Evolutionary conservation across 176 grass and related monocot species (phyloP), one percentile per base, ranked within the genome.

Genomic region (Triticum dicoccoides): DNA sequence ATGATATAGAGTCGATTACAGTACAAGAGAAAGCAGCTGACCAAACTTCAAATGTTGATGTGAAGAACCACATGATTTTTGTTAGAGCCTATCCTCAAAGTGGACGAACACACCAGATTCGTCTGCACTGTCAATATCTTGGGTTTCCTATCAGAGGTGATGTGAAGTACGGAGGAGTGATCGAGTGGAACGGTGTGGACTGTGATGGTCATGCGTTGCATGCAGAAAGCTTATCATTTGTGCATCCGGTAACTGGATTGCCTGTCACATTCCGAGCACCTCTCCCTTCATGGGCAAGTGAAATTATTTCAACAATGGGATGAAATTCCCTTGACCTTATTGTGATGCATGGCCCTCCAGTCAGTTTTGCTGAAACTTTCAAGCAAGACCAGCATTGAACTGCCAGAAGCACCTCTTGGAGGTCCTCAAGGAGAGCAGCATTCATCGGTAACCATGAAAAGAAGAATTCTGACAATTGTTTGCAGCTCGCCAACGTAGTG

Each of bases 31-130:
- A 88, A 34, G 69, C 78, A 37, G 56, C 12, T 90, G 80, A 71
- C 17, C 35, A 80, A 37, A 81, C 20, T 69, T 76, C 33, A 62
- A 45, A 65, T 61, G 56, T 34, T 77, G 62, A 87, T 70, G 62
- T 25, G 82, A 89, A 69, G 45, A 84, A 52, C 37, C 42, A 51
- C 58, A 73, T 85, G 67, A 72, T 98, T 83, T 90, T 98, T 38
- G 81, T 98, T 51, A 93, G 97, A 89, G 94, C 92, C 1, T 98
- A 91, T 85, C 97, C 97, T 34, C 90, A 91, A 75, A 98, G 94
- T 78, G 97, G 97, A 12, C 81, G 94, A 27, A 98, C 97, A 3
- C 97, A 98, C 87, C 94, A 98, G 79, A 98, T 98, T 89, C 92
- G 90, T 38, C 76, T 96, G 20, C 97, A 98, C 41, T 96, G 97